Conservation (phyloP, 257 asterid genomes). For the Solanum chmielewskii region DNA sequence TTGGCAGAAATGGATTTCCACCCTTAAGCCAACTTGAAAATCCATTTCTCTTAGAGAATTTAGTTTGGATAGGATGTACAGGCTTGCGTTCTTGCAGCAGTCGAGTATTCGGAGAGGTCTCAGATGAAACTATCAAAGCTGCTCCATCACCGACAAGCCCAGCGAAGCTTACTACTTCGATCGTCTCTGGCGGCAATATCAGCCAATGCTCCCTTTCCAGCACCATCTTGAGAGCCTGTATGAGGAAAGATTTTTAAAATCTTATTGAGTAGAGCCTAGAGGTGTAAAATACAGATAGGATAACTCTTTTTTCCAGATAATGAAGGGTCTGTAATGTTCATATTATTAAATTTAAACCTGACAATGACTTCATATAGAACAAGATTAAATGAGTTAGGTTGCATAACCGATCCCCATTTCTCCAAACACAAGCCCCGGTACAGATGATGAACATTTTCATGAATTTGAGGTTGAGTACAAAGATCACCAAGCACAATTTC, state of each 20-base stretch:
- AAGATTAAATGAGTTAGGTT: not conserved
- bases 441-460: not conserved
- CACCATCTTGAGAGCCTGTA: conserved; percentile 97
- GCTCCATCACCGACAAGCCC: conserved; percentile 99
- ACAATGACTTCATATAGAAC: not conserved
- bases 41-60: conserved; percentile 57
- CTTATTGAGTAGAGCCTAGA: not conserved
- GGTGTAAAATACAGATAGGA: not conserved
- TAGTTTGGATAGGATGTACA: conserved; percentile 35
- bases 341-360: not conserved
- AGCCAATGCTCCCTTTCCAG: conserved; percentile 96
- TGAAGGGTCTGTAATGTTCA: not conserved
- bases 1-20: conserved; percentile 70
- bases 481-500: not conserved
- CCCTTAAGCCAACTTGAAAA: conserved; percentile 67
- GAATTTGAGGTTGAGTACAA: not conserved
- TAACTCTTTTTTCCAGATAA: not conserved
- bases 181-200: conserved; percentile 74
- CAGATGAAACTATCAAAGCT: conserved; percentile 71
- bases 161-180: conserved; percentile 82
- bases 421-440: not conserved
- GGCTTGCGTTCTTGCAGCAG: conserved; percentile 43
- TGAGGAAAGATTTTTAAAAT: conserved; percentile 14
- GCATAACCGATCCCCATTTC: not conserved
- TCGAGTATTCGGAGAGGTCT: conserved; percentile 37